Evolutionary conservation across 2,329 filamentous ascomycete species (phyloP).

Genomic region (Salinomyces thailandicus): DNA sequence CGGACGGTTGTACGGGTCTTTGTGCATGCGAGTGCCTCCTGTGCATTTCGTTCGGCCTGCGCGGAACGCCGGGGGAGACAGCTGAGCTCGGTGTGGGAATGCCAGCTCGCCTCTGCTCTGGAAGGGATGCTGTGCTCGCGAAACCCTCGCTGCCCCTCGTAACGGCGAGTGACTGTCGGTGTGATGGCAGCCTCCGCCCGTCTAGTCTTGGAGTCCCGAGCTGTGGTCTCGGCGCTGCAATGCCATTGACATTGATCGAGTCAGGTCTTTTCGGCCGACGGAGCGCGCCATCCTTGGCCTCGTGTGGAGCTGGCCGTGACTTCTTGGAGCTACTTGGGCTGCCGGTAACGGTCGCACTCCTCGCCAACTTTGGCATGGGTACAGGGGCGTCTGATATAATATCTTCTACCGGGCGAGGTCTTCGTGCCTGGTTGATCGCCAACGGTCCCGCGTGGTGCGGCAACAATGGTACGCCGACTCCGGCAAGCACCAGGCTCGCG

Average conservation of each 20-base stretch:
- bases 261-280: conserved; percentile 28
- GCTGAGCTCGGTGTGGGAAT: conserved; percentile 14
- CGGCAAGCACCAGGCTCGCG: conserved; percentile 68
- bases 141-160: conserved; percentile 21
- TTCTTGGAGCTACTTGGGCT: conserved; percentile 34
- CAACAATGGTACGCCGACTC: conserved; percentile 62
- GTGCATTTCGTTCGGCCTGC: conserved; percentile 26
- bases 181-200: conserved; percentile 5
- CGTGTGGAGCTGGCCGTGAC: conserved; percentile 27
- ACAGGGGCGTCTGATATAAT: conserved; percentile 49
- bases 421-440: conserved; percentile 70
- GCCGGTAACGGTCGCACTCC: conserved; percentile 58
- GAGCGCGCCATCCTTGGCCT: conserved; percentile 14
- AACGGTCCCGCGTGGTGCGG: conserved; percentile 71
- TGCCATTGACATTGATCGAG: conserved; percentile 18
- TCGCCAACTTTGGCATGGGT: conserved; percentile 46
- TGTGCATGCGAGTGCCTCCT: conserved; percentile 49
- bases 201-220: conserved; percentile 9
- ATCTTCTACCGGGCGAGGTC: conserved; percentile 55
- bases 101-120: conserved; percentile 20
- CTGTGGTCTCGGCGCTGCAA: conserved; percentile 6
- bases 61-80: conserved; percentile 32
- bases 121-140: conserved; percentile 24
- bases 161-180: conserved; percentile 26
- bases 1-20: conserved; percentile 47